These are phyloP conservation scores for Penicillium flavigenum DNA, from an alignment of 495 filamentous ascomycete genomes.

Conservation along the genomic window DNA sequence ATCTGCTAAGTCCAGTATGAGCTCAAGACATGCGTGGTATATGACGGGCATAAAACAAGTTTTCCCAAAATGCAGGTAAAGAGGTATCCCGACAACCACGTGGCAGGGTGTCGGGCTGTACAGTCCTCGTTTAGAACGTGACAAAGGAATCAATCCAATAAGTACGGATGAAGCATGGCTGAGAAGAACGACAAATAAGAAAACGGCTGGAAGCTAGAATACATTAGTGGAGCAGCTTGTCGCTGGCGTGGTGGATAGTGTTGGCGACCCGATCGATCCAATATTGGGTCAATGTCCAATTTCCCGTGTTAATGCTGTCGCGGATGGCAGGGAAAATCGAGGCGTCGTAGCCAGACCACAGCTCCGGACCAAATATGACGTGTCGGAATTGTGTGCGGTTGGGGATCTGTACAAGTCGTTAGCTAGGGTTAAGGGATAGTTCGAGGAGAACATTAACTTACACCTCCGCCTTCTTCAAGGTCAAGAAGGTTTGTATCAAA, in stretches of 20 bases:
- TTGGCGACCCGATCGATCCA: slow-evolving; percentile 71
- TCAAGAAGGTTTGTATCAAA: slow-evolving; percentile 88
- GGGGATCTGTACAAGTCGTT: slow-evolving; percentile 60
- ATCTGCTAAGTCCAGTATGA: not conserved
- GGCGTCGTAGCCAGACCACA: slow-evolving; percentile 73
- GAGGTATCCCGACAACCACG: slow-evolving; percentile 8
- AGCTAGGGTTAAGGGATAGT: slow-evolving; percentile 6
- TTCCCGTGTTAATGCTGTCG: slow-evolving; percentile 69
- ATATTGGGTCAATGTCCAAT: slow-evolving; percentile 69
- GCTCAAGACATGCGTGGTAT: slow-evolving; percentile 20
- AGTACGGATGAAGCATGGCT: slow-evolving; percentile 16
- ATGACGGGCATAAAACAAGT: slow-evolving; percentile 14
- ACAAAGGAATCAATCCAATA: slow-evolving; percentile 11
- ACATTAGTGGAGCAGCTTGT: slow-evolving; percentile 51
- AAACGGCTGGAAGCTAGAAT: slow-evolving; percentile 14
- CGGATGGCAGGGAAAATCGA: slow-evolving; percentile 82
- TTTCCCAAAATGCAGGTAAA: slow-evolving; percentile 21
- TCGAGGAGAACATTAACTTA: slow-evolving; percentile 39
- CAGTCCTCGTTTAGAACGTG: slow-evolving; percentile 21
- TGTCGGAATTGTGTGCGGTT: slow-evolving; percentile 94
- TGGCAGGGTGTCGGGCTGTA: slow-evolving; percentile 21
- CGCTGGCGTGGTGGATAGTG: slow-evolving; percentile 65
- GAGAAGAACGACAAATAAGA: slow-evolving; percentile 9
- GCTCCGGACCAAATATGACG: slow-evolving; percentile 79
- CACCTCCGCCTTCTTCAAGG: slow-evolving; percentile 63